Base-by-base conservation (phyloP, 768 basidiomycete genomes). In the Phylloporus sp. region DNA sequence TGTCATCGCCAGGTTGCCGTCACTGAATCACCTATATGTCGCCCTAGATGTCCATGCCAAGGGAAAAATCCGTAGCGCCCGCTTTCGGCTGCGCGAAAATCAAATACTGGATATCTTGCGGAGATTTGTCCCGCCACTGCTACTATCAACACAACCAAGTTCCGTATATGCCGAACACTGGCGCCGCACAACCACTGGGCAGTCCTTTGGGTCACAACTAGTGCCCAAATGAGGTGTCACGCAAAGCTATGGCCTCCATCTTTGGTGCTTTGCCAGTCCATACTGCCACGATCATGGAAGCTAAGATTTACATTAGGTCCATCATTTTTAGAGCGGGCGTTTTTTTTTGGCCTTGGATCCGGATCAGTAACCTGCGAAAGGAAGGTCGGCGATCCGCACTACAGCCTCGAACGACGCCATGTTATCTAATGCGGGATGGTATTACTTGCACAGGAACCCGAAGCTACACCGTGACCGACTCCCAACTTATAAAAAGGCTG, bases 401-500 rank as follows among this genome's bases (percentile, higher is more conserved):
- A n/a, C n/a, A n/a, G n/a, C n/a, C n/a, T 6, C 14, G 23, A 34
- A 33, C 18, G 22, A 22, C 3, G 28, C 43, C 50, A 41, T 17
- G 18, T 38, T 46, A 46, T 51, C 39, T 21, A 46, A 46, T 34
- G 20, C n/a, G 21, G 29, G 5, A 26, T 33, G 17, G 15, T 17
- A 5, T 11, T 31, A 9, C 13, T n/a, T 22, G 20, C 37, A 39
- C 48, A 44, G 37, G 17, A 38, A 38, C n/a, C 17, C n/a, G n/a
- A n/a, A n/a, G n/a, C n/a, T n/a, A n/a, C n/a, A n/a, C n/a, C n/a
- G n/a, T n/a, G n/a, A n/a, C n/a, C n/a, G n/a, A n/a, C n/a, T n/a
- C n/a, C n/a, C n/a, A n/a, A n/a, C 15, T 1, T 48, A 47, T 41
- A 44, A 49, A 54, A 15, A 9, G 11, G n/a, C n/a, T n/a, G 3